Conservation (phyloP, 768 basidiomycete species). For the Tricholoma terreum region DNA sequence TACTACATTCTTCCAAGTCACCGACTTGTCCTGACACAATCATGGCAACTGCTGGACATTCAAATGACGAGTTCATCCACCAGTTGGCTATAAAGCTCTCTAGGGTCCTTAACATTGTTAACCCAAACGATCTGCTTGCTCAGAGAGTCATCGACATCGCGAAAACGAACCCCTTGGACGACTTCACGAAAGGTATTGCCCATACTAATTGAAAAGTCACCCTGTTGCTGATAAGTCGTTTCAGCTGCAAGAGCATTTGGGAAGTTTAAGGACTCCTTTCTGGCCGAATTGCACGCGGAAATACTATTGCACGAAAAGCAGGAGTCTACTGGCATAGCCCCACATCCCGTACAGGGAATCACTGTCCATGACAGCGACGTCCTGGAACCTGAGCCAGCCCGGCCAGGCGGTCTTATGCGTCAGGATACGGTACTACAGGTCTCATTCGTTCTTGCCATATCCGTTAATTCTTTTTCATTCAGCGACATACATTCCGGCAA, state of each 20-base stretch:
- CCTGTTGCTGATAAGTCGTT: background rate
- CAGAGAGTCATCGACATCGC: conserved; percentile 79
- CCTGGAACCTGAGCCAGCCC: conserved; percentile 72
- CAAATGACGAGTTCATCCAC: conserved; percentile 53
- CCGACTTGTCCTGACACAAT: too few species aligned
- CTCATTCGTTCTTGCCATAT: background rate
- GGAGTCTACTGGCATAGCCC: conserved; percentile 50
- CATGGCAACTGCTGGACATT: conserved; percentile 9
- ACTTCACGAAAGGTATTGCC: conserved; percentile 64
- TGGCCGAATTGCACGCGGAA: conserved; percentile 76
- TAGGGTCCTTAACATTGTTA: conserved; percentile 71
- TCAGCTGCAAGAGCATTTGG: conserved; percentile 79
- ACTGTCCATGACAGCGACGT: conserved; percentile 78
- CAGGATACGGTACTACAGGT: conserved; percentile 52
- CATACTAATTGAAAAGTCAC: background rate
- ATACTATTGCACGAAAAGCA: conserved; percentile 70
- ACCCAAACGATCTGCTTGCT: conserved; percentile 83
- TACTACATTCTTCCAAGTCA: too few species aligned
- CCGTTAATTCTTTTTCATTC: background rate
- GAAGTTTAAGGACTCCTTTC: conserved; percentile 77
- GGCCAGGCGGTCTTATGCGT: conserved; percentile 76
- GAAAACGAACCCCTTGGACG: conserved; percentile 57
- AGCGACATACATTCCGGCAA: conserved; percentile 81
- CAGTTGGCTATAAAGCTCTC: conserved; percentile 78
- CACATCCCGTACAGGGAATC: conserved; percentile 70